These are phyloP conservation scores for Ogataea allantospora DNA, from an alignment of 805 yeast genomes.

Conservation along the genomic window DNA sequence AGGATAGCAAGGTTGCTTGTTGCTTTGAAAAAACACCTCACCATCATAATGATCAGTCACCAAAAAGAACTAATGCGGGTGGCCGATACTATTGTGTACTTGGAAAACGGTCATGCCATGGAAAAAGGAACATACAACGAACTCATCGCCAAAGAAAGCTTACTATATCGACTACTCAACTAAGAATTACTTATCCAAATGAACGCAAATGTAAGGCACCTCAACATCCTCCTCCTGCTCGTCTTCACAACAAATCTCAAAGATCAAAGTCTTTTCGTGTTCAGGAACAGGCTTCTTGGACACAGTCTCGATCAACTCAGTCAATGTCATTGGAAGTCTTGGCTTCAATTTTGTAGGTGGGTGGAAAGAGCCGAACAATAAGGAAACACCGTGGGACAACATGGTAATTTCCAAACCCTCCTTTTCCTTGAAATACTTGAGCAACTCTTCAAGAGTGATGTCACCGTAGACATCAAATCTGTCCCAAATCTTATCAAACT, in stretches of 20 bases:
- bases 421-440: conserved; percentile 71
- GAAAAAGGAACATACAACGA: conserved; percentile 41
- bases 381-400: conserved; percentile 88
- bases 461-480: conserved; percentile 82
- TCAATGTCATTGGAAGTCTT: conserved; percentile 62
- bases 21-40: conserved; percentile 31
- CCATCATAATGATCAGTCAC: conserved; percentile 72
- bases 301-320: conserved; percentile 78
- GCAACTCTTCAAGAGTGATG: conserved; percentile 67
- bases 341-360: conserved; percentile 89
- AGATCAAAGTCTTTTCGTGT: conserved; percentile 72
- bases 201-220: conserved; percentile 80
- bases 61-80: conserved; percentile 60
- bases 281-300: conserved; percentile 77
- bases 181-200: conserved; percentile 30
- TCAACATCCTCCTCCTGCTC: conserved; percentile 92
- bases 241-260: conserved; percentile 93
- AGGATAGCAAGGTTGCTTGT: conserved; percentile 50
- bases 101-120: conserved; percentile 47
- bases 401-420: conserved; percentile 88
- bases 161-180: conserved; percentile 3
- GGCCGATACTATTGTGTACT: conserved; percentile 49
- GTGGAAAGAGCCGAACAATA: conserved; percentile 89
- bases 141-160: conserved; percentile 1
- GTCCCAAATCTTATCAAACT: conserved; percentile 92